Conservation (phyloP, 306 rosid species). For the Inga oerstediana region DNA sequence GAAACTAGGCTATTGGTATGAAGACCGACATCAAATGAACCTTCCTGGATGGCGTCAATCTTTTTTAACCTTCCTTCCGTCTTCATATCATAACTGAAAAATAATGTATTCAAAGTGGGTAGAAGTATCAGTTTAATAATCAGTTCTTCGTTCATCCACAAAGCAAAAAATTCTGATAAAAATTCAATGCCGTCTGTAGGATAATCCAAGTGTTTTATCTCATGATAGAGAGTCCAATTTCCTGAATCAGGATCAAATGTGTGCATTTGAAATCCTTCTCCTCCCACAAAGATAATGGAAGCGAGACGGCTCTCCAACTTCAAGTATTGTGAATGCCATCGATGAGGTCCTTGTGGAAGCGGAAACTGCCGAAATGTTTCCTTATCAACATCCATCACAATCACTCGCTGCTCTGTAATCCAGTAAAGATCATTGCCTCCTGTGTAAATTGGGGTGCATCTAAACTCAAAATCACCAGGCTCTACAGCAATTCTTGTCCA, state of each 20-base stretch:
- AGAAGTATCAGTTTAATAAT: neutral
- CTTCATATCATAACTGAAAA: constrained; percentile 29
- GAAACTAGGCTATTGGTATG: constrained; percentile 24
- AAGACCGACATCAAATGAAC: constrained; percentile 13
- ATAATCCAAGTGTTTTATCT: constrained; percentile 1
- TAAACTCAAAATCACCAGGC: constrained; percentile 13
- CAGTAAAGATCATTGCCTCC: constrained; percentile 32
- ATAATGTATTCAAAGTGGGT: constrained; percentile 5
- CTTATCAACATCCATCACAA: constrained; percentile 24
- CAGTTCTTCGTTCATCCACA: constrained; percentile 27
- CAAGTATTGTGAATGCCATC: constrained; percentile 21
- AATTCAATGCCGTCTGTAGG: neutral
- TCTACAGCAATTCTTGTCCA: constrained; percentile 16
- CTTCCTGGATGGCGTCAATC: constrained; percentile 2
- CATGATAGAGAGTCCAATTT: constrained; percentile 23
- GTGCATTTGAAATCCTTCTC: constrained; percentile 14
- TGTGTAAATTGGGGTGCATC: constrained; percentile 19
- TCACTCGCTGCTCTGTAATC: constrained; percentile 21
- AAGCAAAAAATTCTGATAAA: neutral
- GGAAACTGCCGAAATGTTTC: constrained; percentile 13
- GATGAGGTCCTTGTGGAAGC: constrained; percentile 10
- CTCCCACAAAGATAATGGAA: neutral
- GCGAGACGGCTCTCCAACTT: constrained; percentile 25
- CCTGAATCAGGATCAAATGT: constrained; percentile 3
- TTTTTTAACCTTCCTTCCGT: neutral